Conservation (phyloP, 1,284 basidiomycete genomes). For the Ganoderma meredithae region DNA sequence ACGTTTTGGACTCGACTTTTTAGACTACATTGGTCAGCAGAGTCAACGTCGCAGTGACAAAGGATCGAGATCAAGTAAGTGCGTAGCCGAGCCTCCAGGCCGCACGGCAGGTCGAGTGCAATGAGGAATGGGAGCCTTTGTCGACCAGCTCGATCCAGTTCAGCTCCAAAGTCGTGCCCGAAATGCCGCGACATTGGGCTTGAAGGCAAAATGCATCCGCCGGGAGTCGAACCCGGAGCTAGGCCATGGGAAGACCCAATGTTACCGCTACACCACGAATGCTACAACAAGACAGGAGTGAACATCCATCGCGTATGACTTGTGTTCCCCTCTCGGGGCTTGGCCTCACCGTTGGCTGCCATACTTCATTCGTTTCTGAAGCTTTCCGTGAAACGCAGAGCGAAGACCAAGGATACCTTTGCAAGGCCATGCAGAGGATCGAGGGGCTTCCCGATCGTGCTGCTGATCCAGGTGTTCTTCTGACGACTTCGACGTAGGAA, state of each 20-base stretch:
- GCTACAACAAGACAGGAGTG: neutral
- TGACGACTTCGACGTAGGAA: neutral
- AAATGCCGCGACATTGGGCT: too few relatives aligned
- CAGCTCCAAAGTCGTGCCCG: too few relatives aligned
- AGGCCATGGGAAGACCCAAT: constrained; percentile 56
- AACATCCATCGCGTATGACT: too few relatives aligned
- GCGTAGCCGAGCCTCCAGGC: too few relatives aligned
- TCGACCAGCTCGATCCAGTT: too few relatives aligned
- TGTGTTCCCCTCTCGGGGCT: too few relatives aligned
- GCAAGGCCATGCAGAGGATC: neutral
- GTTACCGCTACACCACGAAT: constrained; percentile 50
- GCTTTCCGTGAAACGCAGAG: neutral
- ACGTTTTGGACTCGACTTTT: neutral
- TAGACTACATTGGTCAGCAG: neutral
- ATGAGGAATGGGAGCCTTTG: too few relatives aligned
- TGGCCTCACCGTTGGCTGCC: too few relatives aligned
- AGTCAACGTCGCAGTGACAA: too few relatives aligned
- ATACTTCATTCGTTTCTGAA: neutral
- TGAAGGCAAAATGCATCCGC: constrained; percentile 47
- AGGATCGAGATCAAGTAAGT: too few relatives aligned
- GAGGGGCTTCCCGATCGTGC: neutral
- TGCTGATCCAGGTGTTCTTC: neutral
- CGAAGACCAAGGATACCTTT: neutral
- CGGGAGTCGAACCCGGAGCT: constrained; percentile 67
- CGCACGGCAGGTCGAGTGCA: too few relatives aligned